Base-by-base conservation (phyloP, 2,329 filamentous ascomycete species). In the Geoglossum cookeanum region DNA sequence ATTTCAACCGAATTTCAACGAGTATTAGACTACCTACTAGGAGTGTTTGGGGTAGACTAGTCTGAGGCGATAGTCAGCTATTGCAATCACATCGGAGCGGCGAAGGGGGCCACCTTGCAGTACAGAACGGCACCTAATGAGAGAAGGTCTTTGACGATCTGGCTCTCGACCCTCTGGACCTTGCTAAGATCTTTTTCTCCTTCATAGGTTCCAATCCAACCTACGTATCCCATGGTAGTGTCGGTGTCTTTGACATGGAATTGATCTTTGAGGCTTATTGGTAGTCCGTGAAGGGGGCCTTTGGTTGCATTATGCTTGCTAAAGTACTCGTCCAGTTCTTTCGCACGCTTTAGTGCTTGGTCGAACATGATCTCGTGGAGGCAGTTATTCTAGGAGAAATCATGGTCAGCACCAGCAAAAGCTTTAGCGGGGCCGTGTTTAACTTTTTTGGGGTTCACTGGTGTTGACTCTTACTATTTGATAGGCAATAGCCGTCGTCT, bases 181-280 rank as follows among this genome's bases (percentile, higher is more conserved):
- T 37, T 37, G 3, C 35, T 37, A 13, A 13, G 35, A 37, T 37
- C 35, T 37, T 37, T 37, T 37, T n/a, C 39, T 44, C 35, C 30
- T 1, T 51, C 53, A 22, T n/a, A 55, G 8, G 29, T 55, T 13
- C 30, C 29, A 35, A 55, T 51, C 52, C 70, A 68, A 7, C 70
- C 71, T 1, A 79, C 75, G 61, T 82, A 82, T 6, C 80, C 80
- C 3, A 83, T 66, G 0, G 80, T 81, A 0, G 75, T 74, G 56
- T 82, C 77, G 2, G 74, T 64, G 1, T 77, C 79, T 58, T 75
- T 75, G 47, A 84, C 69, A 30, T 81, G 75, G 65, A 83, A 83
- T 15, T 79, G 78, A 55, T 83, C 80, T 64, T 83, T 83, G 13
- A 80, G 62, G 3, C 71, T 75, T 57, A 81, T 70, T 0, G 77